Percentiles rank a stretch among this genome's conserved stretches.
These are phyloP conservation scores for Setaria italica DNA, from an alignment of 202 grass and related monocot genomes.

Conservation along the genomic window DNA sequence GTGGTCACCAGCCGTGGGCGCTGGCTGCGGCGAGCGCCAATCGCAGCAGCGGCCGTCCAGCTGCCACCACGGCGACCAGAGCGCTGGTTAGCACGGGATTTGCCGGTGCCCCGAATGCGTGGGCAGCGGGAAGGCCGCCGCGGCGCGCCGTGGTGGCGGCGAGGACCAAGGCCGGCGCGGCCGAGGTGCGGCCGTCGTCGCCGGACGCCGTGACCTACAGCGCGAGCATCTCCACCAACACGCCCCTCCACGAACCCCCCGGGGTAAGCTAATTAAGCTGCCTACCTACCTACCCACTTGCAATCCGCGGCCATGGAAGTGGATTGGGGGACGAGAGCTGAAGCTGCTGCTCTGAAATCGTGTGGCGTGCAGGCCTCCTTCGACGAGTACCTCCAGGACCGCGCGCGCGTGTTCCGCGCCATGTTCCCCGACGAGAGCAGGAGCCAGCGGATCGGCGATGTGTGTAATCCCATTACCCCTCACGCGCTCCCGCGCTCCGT, in stretches of 20 bases:
- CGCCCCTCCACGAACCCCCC: conserved; percentile 62
- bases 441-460: conserved; percentile 66
- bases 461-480: not conserved
- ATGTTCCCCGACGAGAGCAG: conserved; percentile 81
- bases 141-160: not conserved
- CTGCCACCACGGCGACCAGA: not conserved
- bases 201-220: conserved; percentile 66
- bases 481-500: not conserved
- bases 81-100: not conserved
- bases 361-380: conserved; percentile 57
- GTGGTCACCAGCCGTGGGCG: not conserved
- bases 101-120: not conserved
- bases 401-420: conserved; percentile 69
- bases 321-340: not conserved
- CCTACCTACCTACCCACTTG: not conserved
- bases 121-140: not conserved
- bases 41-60: not conserved
- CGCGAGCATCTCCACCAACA: conserved; percentile 69
- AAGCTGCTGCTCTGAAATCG: not conserved
- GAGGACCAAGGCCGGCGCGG: conserved; percentile 36
- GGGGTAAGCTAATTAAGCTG: conserved; percentile 53
- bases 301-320: not conserved
- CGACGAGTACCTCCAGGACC: conserved; percentile 73
- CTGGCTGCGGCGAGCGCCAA: not conserved
- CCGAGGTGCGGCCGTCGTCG: conserved; percentile 40